Evolutionary conservation across 1,284 basidiomycete species (phyloP).

Genomic region (Bondarzewia mesenterica): DNA sequence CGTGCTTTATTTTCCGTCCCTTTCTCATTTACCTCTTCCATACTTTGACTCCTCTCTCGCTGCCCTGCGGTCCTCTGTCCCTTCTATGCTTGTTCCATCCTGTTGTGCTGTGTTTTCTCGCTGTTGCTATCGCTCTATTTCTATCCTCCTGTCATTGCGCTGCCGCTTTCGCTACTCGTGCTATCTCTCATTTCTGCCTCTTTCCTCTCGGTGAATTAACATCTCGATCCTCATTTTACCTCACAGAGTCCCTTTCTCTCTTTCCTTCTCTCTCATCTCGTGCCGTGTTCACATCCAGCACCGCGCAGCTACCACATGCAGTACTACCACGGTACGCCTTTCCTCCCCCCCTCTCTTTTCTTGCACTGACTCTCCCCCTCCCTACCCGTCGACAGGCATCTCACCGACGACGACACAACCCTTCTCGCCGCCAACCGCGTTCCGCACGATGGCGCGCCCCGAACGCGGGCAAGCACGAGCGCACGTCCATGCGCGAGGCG

Average conservation of each 20-base stretch:
- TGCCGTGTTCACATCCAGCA: too few species aligned
- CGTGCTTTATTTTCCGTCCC: conserved; percentile 6
- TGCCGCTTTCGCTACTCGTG: too few species aligned
- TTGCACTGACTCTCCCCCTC: background rate
- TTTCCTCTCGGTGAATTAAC: background rate
- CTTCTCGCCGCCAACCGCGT: conserved; percentile 66
- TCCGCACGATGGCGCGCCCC: conserved; percentile 41
- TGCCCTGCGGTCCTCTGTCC: too few species aligned
- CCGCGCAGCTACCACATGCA: conserved; percentile 74
- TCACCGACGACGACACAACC: conserved; percentile 54
- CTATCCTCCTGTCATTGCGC: conserved; percentile 2
- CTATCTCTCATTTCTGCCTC: background rate
- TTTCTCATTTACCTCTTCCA: background rate
- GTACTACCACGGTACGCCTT: conserved; percentile 56
- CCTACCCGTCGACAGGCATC: conserved; percentile 37
- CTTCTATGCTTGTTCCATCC: too few species aligned
- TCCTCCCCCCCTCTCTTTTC: background rate
- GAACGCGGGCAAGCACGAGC: conserved; percentile 49
- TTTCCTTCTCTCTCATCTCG: too few species aligned
- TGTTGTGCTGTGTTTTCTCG: background rate
- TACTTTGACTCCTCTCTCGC: too few species aligned
- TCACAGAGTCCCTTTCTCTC: conserved; percentile 16
- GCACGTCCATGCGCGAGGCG: conserved; percentile 51
- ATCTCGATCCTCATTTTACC: background rate
- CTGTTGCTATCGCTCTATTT: background rate